These are phyloP conservation scores for Silene conica DNA, from an alignment of 148 eudicot genomes.

Conservation along the genomic window DNA sequence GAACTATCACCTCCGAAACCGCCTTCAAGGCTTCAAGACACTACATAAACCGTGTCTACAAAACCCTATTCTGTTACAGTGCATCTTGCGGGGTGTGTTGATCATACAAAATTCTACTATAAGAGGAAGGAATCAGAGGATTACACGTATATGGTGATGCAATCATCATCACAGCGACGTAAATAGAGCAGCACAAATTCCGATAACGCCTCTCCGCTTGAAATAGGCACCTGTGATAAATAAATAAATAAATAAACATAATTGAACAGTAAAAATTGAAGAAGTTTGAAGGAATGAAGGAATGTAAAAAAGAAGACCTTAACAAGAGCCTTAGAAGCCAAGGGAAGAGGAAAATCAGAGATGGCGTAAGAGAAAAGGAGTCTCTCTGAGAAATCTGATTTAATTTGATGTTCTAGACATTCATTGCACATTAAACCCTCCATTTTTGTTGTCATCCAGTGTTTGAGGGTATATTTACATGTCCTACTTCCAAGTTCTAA, in stretches of 20 bases:
- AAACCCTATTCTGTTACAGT: too few relatives aligned
- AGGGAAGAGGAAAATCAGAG: slow-evolving; percentile 54
- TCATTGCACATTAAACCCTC: slow-evolving; percentile 46
- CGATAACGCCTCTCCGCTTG: slow-evolving; percentile 33
- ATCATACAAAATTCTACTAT: too few relatives aligned
- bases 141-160: slow-evolving; percentile 63
- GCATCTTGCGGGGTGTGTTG: too few relatives aligned
- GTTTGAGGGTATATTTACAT: too few relatives aligned
- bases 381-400: slow-evolving; percentile 54
- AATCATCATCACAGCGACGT: slow-evolving; percentile 34
- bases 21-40: too few relatives aligned
- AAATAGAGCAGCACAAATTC: slow-evolving; percentile 49
- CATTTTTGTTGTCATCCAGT: slow-evolving; percentile 15
- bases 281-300: neutral
- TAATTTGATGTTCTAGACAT: slow-evolving; percentile 50
- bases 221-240: slow-evolving; percentile 35
- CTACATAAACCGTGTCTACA: too few relatives aligned
- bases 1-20: too few relatives aligned
- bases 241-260: neutral
- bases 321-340: slow-evolving; percentile 53
- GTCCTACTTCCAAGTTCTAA: too few relatives aligned
- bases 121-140: neutral
- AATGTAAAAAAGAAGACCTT: slow-evolving; percentile 33
- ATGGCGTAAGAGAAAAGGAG: slow-evolving; percentile 49
- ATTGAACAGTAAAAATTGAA: too few relatives aligned